Base-by-base conservation (phyloP, 345 rosid genomes). In the Pugionium cornutum region DNA sequence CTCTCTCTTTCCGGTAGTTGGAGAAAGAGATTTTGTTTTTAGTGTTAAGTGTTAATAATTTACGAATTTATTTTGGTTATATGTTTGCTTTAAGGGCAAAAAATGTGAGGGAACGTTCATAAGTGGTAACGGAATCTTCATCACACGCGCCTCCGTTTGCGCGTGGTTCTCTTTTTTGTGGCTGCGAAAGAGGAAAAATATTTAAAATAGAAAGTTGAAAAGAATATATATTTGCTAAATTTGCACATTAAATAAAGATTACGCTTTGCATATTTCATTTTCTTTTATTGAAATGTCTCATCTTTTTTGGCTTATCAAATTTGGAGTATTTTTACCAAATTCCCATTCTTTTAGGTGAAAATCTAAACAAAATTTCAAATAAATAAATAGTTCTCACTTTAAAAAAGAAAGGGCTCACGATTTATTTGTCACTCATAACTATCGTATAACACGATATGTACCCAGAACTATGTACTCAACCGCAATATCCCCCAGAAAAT, bases 1-100 rank as follows among this genome's bases (percentile, higher is more conserved):
- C 60, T 67, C 44, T 59, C 70, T 55, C 78, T 32, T 62, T 74
- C 64, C 54, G 76, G 77, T 75, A 67, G 67, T 75, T 75, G 73
- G 64, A 68, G 78, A 67, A 67, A 62, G 78, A 66, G 66, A 39
- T 39, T 0, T 48, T 9, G 5, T 29, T 26, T 4, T 69, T 53
- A 42, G 7, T n/a, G 66, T 18, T 18, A 18, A 18, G 18, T 18
- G 18, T 44, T 69, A 11, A 36, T 46, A 31, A 34, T 25, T 67
- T 37, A 4, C 40, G 31, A 4, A 52, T 32, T 51, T 2, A 0
- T 30, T 11, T 9, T 27, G 3, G 10, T n/a, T n/a, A 1, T 37
- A 4, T 50, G 65, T 33, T 64, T 57, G 54, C 46, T 18, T 58
- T 56, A 57, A 48, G 45, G 53, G 44, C 2, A 39, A 49, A 51